These are phyloP conservation scores for sweet orange (Citrus sinensis) DNA, from an alignment of 345 rosid species.

Conservation along the genomic window DNA sequence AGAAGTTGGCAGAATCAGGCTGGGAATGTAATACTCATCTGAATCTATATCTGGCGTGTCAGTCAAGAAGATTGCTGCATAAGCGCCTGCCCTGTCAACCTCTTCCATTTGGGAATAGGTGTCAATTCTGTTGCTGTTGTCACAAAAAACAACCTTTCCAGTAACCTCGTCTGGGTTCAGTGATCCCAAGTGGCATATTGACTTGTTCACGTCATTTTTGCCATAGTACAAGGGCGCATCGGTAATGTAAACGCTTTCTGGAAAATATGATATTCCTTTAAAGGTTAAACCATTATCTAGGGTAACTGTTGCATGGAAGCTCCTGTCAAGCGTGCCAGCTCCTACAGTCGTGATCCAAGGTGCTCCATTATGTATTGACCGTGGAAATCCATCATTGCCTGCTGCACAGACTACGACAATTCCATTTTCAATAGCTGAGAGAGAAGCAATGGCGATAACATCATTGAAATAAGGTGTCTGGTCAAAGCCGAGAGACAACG, in stretches of 20 bases:
- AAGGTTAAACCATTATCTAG: conserved; percentile 22
- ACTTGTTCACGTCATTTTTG: conserved; percentile 11
- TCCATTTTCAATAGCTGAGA: conserved; percentile 51
- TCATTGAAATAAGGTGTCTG: conserved; percentile 29
- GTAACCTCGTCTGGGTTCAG: conserved; percentile 25
- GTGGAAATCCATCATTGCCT: conserved; percentile 45
- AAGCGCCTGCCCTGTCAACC: conserved; percentile 32
- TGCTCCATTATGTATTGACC: conserved; percentile 30
- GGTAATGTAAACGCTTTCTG: conserved; percentile 17
- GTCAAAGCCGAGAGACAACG: conserved; percentile 49
- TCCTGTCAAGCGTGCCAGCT: conserved; percentile 40
- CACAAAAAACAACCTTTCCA: conserved; percentile 40
- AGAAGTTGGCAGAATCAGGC: conserved; percentile 15
- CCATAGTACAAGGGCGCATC: conserved; percentile 31
- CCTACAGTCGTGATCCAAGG: conserved; percentile 49
- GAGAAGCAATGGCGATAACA: conserved; percentile 52
- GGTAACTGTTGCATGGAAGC: conserved; percentile 26
- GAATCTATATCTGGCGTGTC: conserved; percentile 14
- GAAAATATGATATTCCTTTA: conserved; percentile 34
- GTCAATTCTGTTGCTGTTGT: not conserved
- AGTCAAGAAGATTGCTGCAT: conserved; percentile 27
- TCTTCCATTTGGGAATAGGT: conserved; percentile 14
- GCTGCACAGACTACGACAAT: conserved; percentile 42
- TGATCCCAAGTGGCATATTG: conserved; percentile 16
- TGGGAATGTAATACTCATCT: conserved; percentile 25